Evolutionary conservation across 176 grass and related monocot genomes (phyloP), one percentile per base, ranked within the genome.

Genomic region (Phragmites australis): DNA sequence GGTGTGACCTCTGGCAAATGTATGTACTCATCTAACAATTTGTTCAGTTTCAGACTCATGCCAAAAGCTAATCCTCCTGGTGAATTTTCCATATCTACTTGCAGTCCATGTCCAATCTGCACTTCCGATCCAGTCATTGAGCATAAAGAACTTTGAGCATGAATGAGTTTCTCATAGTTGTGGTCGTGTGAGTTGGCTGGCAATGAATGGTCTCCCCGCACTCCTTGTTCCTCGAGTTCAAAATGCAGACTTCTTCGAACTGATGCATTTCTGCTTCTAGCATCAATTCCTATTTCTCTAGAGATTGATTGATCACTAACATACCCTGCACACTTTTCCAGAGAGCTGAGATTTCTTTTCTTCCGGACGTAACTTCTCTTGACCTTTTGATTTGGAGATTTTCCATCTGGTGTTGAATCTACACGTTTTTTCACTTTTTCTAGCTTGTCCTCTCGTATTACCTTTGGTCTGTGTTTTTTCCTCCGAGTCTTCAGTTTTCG

Each of bases 391-490:
- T 62, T 70, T 17, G 53, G 65, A 79, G 73, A 15, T n/a, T 44
- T 87, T 22, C 44, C 59, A n/a, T 83, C 78, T n/a, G 86, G 68
- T 26, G 82, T 85, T 70, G 84, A 59, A 62, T 76, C 67, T 46
- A 58, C 63, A 50, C 47, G 16, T 21, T 88, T 88, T 68, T 81
- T 63, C 23, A 46, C 84, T 81, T 80, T 87, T 5, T 48, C 8
- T 42, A 29, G 37, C 44, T 64, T 84, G 22, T 51, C 61, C 56
- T 94, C 88, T 50, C 74, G 77, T 23, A 94, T 76, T 76, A 94
- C 92, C 72, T 91, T 91, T 68, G 92, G 83, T 61, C 89, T 91
- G 34, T 91, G 86, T 21, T 78, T 89, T 78, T 79, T 91, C 86
- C 84, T 86, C 53, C 69, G 42, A 72, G 73, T 41, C 72, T 78